Evolutionary conservation across 2,329 filamentous ascomycete species (phyloP).

Genomic region (Colletotrichum plurivorum): DNA sequence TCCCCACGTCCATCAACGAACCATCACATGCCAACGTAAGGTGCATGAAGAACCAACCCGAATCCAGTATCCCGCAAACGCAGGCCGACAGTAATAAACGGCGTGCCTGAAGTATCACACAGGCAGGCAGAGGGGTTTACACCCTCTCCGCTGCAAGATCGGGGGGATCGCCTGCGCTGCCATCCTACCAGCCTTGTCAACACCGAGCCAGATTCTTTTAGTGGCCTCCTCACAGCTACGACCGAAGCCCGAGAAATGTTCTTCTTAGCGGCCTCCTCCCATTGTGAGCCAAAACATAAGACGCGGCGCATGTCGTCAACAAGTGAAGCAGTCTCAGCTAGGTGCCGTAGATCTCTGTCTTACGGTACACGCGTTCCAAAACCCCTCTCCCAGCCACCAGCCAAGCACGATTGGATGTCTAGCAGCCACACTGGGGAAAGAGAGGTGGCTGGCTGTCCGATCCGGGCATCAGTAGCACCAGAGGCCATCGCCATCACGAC

Average conservation of each 20-base stretch:
- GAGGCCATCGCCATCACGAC: too few species aligned
- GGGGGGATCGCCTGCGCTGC: not conserved
- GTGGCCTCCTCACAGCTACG: not conserved
- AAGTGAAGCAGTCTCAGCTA: too few species aligned
- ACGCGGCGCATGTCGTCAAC: too few species aligned
- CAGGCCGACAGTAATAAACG: not conserved
- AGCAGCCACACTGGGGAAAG: not conserved
- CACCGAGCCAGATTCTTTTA: not conserved
- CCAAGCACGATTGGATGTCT: not conserved
- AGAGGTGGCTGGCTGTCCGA: slow-evolving; percentile 24
- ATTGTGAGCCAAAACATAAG: too few species aligned
- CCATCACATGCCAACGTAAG: not conserved
- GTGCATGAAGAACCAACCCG: not conserved
- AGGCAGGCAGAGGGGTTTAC: not conserved
- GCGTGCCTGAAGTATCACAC: not conserved
- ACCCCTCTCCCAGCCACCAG: not conserved
- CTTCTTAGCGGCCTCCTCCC: too few species aligned
- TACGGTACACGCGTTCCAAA: not conserved
- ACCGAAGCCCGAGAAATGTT: too few species aligned
- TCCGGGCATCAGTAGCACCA: slow-evolving; percentile 20
- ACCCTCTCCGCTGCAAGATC: slow-evolving; percentile 26
- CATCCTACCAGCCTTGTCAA: not conserved
- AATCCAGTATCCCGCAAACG: not conserved
- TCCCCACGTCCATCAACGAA: not conserved
- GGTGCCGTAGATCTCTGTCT: too few species aligned